Evolutionary conservation across 2,329 filamentous ascomycete genomes (phyloP).

Genomic region (Sporothrix schenckii): DNA sequence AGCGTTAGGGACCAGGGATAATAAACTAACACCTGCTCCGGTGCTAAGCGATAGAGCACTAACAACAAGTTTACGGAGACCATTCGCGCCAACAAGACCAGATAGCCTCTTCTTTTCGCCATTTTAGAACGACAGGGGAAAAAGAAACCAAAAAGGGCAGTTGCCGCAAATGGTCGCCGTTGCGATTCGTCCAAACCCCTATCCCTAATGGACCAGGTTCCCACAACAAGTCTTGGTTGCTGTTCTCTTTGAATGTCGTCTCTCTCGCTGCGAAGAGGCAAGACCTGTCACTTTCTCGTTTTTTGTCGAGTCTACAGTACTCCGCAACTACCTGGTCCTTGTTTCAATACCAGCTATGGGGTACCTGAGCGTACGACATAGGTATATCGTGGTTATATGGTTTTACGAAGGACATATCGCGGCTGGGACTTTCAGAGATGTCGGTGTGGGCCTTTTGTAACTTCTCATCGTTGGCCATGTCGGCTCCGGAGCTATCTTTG

Average conservation of each 20-base stretch:
- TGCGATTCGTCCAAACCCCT: slow-evolving; percentile 4
- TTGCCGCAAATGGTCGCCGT: slow-evolving; percentile 4
- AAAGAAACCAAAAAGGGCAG: background rate
- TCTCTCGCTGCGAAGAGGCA: too few species aligned
- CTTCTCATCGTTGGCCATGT: background rate
- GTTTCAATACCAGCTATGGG: background rate
- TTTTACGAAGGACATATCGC: background rate
- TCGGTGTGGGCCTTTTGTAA: background rate
- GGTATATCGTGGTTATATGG: background rate
- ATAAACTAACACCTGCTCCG: background rate
- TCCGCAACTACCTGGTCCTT: background rate
- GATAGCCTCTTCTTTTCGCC: background rate
- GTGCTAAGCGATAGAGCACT: slow-evolving; percentile 19
- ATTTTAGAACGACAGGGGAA: background rate
- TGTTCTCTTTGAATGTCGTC: too few species aligned
- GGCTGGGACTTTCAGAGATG: background rate
- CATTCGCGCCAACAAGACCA: background rate
- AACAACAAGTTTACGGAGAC: slow-evolving; percentile 7
- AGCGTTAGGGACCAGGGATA: background rate
- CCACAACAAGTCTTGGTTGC: background rate
- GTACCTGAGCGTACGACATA: background rate
- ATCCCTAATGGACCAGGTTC: slow-evolving; percentile 8
- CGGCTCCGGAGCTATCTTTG: background rate
- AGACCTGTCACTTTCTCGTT: too few species aligned
- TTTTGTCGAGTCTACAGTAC: too few species aligned